These are phyloP conservation scores for Lactifluus hygrophoroides DNA, from an alignment of 768 basidiomycete species.

Conservation along the genomic window DNA sequence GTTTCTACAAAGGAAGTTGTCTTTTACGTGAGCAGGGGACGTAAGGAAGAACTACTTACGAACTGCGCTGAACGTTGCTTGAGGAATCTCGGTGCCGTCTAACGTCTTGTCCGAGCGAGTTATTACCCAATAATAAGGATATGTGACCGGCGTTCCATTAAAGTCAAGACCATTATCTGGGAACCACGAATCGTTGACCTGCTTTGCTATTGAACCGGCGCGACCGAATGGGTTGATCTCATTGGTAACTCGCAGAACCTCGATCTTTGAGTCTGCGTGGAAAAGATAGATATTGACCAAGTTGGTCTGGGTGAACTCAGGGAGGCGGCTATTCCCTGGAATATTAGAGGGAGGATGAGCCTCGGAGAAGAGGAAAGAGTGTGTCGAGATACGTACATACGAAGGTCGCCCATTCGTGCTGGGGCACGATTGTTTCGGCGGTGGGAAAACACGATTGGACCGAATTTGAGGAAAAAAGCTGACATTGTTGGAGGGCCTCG, in stretches of 20 bases:
- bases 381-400: slow-evolving; percentile 52
- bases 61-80: slow-evolving; percentile 69
- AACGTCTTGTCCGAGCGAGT: slow-evolving; percentile 48
- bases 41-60: slow-evolving; percentile 44
- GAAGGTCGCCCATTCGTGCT: slow-evolving; percentile 68
- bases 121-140: slow-evolving; percentile 73
- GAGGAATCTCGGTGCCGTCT: slow-evolving; percentile 51
- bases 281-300: slow-evolving; percentile 70
- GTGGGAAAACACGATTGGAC: slow-evolving; percentile 74
- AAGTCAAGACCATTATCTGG: slow-evolving; percentile 41
- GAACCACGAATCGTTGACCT: slow-evolving; percentile 73
- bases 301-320: slow-evolving; percentile 53
- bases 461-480: slow-evolving; percentile 54
- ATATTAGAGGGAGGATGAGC: slow-evolving; percentile 16
- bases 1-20: slow-evolving; percentile 44
- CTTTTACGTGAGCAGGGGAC: slow-evolving; percentile 13
- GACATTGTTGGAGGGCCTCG: slow-evolving; percentile 40
- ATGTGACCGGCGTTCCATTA: slow-evolving; percentile 44
- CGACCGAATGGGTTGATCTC: slow-evolving; percentile 40
- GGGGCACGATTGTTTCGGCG: slow-evolving; percentile 44
- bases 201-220: slow-evolving; percentile 44
- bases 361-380: slow-evolving; percentile 14
- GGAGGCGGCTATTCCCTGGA: slow-evolving; percentile 68
- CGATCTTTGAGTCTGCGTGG: slow-evolving; percentile 54
- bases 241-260: slow-evolving; percentile 38